A percentile compares a stretch with the other conserved stretches of the same genome.
Evolutionary conservation across 1,139 yeast genomes (phyloP).

Genomic region (Diutina pseudorugosa): DNA sequence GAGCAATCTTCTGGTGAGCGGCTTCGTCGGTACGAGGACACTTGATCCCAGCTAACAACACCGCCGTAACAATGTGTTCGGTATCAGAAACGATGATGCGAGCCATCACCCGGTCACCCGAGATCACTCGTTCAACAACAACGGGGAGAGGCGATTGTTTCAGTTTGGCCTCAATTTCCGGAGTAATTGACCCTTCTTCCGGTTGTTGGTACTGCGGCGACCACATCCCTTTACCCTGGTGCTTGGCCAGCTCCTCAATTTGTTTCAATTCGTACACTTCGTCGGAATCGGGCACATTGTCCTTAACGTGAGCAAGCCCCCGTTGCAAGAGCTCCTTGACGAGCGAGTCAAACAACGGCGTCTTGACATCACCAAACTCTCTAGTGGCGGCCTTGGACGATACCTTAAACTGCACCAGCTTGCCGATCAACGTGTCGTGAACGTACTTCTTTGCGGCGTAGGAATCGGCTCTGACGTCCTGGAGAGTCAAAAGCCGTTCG

Average conservation of each 20-base stretch:
- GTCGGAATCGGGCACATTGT: slow-evolving; percentile 30
- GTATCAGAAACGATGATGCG: slow-evolving; percentile 36
- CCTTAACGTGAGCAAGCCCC: slow-evolving; percentile 56
- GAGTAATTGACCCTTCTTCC: slow-evolving; percentile 22
- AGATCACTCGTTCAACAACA: slow-evolving; percentile 62
- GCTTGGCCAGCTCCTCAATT: slow-evolving; percentile 40
- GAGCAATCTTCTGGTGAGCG: slow-evolving; percentile 35
- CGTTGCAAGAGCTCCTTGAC: slow-evolving; percentile 42
- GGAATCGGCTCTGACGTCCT: slow-evolving; percentile 47
- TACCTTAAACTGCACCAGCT: slow-evolving; percentile 50
- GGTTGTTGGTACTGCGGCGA: slow-evolving; percentile 11
- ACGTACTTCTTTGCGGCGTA: slow-evolving; percentile 52
- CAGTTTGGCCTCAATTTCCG: slow-evolving; percentile 24
- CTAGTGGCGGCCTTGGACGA: slow-evolving; percentile 23
- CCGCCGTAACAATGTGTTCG: slow-evolving; percentile 39
- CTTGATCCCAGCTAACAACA: slow-evolving; percentile 62
- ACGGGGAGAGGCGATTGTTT: slow-evolving; percentile 34
- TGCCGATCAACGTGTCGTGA: slow-evolving; percentile 56
- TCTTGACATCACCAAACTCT: slow-evolving; percentile 61
- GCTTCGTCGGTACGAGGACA: slow-evolving; percentile 55
- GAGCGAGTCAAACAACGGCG: slow-evolving; percentile 54
- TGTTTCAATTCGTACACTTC: slow-evolving; percentile 10
- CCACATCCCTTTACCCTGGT: slow-evolving; percentile 48
- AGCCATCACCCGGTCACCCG: slow-evolving; percentile 64
- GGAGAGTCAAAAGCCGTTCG: slow-evolving; percentile 53